phyloP scores from a whole-genome alignment of 257 asterid species.

The Salvia miltiorrhiza region DNA sequence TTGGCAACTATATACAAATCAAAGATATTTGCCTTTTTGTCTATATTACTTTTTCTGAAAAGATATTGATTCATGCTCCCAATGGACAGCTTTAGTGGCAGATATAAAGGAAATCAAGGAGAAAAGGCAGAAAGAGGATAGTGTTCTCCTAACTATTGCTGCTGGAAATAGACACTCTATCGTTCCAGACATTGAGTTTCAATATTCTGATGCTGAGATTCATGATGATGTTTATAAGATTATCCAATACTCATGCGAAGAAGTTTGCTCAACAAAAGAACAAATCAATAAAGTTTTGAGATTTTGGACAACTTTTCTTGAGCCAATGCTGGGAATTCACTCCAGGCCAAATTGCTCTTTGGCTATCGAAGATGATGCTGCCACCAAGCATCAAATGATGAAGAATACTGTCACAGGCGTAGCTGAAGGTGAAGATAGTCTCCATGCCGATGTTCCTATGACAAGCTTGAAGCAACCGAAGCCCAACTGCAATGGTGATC shows the following conservation, averaged over 20 bases:
- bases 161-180: constrained; percentile 71
- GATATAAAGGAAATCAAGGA: constrained; percentile 92
- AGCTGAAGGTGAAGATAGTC: constrained; percentile 55
- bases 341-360: constrained; percentile 42
- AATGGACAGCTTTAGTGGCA: constrained; percentile 61
- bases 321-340: constrained; percentile 70
- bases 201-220: constrained; percentile 66
- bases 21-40: neutral
- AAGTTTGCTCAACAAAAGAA: constrained; percentile 83
- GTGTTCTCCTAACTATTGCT: constrained; percentile 55
- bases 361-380: constrained; percentile 45
- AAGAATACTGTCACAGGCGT: constrained; percentile 32
- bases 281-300: constrained; percentile 68
- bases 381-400: constrained; percentile 35
- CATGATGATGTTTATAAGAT: constrained; percentile 79
- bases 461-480: constrained; percentile 44
- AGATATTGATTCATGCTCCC: constrained; percentile 17
- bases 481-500: constrained; percentile 54
- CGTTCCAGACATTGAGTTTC: constrained; percentile 67
- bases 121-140: constrained; percentile 71
- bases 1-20: neutral
- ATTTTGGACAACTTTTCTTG: constrained; percentile 79
- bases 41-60: constrained; percentile 8
- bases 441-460: constrained; percentile 38
- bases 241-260: constrained; percentile 75